A percentile compares a stretch with the other conserved stretches of the same genome.
phyloP scores from a whole-genome alignment of 1,284 basidiomycete genomes.

The Sanguinoderma infundibulare region DNA sequence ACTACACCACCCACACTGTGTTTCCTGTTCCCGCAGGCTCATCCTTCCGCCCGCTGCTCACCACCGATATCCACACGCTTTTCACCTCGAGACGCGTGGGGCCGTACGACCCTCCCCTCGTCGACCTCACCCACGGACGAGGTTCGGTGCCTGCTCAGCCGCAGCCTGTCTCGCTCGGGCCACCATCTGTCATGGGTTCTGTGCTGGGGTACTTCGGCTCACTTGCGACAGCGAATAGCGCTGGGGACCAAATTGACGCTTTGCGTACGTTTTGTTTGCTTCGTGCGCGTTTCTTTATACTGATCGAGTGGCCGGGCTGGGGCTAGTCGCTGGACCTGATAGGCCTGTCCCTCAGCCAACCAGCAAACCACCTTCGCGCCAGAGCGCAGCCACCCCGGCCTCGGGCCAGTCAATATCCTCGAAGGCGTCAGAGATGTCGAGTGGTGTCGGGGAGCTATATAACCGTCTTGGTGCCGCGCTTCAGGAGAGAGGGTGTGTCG shows the following conservation, averaged over 20 bases:
- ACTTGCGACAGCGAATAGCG: conserved; percentile 36
- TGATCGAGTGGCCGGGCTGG: too few relatives aligned
- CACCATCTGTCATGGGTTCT: conserved; percentile 56
- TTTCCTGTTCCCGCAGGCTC: conserved; percentile 38
- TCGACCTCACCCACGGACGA: conserved; percentile 51
- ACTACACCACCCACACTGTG: conserved; percentile 50
- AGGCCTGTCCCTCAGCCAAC: conserved; percentile 45
- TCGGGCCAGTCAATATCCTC: conserved; percentile 23
- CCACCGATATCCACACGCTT: conserved; percentile 58
- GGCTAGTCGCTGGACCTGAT: conserved; percentile 67
- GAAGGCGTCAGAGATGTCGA: conserved; percentile 30
- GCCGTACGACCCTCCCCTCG: conserved; percentile 48
- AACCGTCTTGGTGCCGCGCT: conserved; percentile 56
- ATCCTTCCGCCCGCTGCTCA: conserved; percentile 30
- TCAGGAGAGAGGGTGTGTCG: conserved; percentile 62
- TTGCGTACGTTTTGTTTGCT: conserved; percentile 53
- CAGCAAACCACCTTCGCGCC: conserved; percentile 12
- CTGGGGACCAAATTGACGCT: conserved; percentile 62
- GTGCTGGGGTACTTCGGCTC: conserved; percentile 43
- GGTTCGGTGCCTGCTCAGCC: conserved; percentile 56
- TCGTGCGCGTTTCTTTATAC: too few relatives aligned
- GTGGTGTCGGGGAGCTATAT: conserved; percentile 49
- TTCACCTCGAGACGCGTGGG: conserved; percentile 55
- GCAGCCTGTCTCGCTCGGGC: conserved; percentile 61
- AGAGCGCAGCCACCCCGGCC: conserved; percentile 6